A percentile compares a stretch with the other conserved stretches of the same genome.
Conservation (phyloP, 2,329 filamentous ascomycete genomes). For the Gremmenia infestans region DNA sequence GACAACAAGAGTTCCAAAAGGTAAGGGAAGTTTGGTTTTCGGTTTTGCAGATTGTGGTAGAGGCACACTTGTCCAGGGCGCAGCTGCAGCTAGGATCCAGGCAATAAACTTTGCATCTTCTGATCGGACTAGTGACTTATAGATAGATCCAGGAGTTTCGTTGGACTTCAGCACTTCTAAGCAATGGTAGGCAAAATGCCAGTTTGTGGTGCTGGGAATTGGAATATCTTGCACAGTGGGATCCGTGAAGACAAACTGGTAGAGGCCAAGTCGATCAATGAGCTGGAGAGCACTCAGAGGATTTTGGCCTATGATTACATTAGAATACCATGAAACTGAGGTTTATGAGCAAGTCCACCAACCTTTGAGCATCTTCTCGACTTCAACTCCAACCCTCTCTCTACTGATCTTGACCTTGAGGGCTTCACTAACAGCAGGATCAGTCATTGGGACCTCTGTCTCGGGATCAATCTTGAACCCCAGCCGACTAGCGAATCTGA, state of each 20-base stretch:
- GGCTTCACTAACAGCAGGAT: conserved; percentile 71
- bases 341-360: conserved; percentile 18
- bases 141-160: conserved; percentile 43
- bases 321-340: conserved; percentile 10
- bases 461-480: conserved; percentile 70
- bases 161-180: conserved; percentile 48
- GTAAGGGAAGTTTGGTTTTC: conserved; percentile 47
- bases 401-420: conserved; percentile 86
- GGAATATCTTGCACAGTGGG: conserved; percentile 50
- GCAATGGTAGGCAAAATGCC: conserved; percentile 59
- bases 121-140: conserved; percentile 53
- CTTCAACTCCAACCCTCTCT: conserved; percentile 79
- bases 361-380: conserved; percentile 88
- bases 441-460: conserved; percentile 68
- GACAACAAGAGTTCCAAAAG: conserved; percentile 58
- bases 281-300: conserved; percentile 58
- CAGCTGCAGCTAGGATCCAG: conserved; percentile 71
- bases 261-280: conserved; percentile 63
- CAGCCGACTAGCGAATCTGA: conserved; percentile 85
- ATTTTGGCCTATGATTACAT: conserved; percentile 44
- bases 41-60: conserved; percentile 35
- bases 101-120: conserved; percentile 63
- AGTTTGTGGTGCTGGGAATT: conserved; percentile 53
- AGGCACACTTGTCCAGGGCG: conserved; percentile 62
- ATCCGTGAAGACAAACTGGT: conserved; percentile 69